phyloP scores from a whole-genome alignment of 768 basidiomycete species.

The Russula griseocarnosa region DNA sequence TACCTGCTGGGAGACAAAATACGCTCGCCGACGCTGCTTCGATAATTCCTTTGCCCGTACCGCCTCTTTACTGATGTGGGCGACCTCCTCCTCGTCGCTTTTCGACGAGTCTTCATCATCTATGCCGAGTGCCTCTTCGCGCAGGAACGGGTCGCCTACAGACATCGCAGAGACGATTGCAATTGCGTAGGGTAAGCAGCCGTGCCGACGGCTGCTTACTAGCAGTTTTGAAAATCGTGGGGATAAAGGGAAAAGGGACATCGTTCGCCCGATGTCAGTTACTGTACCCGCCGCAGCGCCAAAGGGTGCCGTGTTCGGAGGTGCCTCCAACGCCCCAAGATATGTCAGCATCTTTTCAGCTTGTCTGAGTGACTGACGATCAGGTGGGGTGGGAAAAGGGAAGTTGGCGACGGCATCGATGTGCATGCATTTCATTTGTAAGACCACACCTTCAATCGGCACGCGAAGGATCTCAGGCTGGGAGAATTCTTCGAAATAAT shows the following conservation, averaged over 20 bases:
- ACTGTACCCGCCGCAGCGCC: slow-evolving; percentile 54
- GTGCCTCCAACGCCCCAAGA: slow-evolving; percentile 70
- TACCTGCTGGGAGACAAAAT: slow-evolving; percentile 80
- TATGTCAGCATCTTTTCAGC: slow-evolving; percentile 78
- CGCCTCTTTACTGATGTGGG: slow-evolving; percentile 46
- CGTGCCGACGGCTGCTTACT: slow-evolving; percentile 79
- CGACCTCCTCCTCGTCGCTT: slow-evolving; percentile 39
- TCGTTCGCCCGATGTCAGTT: slow-evolving; percentile 84
- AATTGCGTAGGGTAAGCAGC: slow-evolving; percentile 87
- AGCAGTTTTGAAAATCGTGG: slow-evolving; percentile 97
- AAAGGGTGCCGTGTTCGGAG: slow-evolving; percentile 27
- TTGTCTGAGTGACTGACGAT: slow-evolving; percentile 64
- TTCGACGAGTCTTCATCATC: slow-evolving; percentile 43
- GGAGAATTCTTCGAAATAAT: slow-evolving; percentile 84
- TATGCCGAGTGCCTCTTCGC: slow-evolving; percentile 62
- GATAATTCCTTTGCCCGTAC: slow-evolving; percentile 53
- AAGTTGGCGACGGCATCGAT: slow-evolving; percentile 96
- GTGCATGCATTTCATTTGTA: slow-evolving; percentile 99
- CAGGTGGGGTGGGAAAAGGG: slow-evolving; percentile 96
- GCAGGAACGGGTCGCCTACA: slow-evolving; percentile 93
- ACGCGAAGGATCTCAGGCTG: slow-evolving; percentile 91
- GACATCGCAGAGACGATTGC: slow-evolving; percentile 86
- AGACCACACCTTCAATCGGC: slow-evolving; percentile 93
- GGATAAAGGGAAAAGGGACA: slow-evolving; percentile 91
- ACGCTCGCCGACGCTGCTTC: slow-evolving; percentile 64